Conservation (phyloP, 75 land plant species). For the Ceratopteris richardii region DNA sequence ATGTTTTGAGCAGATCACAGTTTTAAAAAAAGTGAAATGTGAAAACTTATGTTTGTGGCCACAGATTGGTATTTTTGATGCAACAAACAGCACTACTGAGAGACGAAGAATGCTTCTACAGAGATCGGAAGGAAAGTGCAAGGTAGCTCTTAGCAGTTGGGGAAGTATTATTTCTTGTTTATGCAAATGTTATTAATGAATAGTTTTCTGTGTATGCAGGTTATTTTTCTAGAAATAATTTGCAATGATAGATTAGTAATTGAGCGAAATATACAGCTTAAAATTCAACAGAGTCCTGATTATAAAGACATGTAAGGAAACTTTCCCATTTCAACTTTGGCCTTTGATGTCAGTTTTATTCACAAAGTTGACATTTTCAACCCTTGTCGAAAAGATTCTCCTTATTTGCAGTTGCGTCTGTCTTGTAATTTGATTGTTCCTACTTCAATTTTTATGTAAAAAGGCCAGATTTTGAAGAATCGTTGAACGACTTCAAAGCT, state of each 20-base stretch:
- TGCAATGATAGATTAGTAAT: constrained; percentile 85
- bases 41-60: not conserved
- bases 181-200: not conserved
- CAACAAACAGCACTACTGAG: constrained; percentile 85
- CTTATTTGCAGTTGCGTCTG: no score
- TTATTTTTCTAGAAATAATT: constrained; percentile 87
- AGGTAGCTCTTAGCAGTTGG: constrained; percentile 31
- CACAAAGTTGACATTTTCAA: no score
- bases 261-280: constrained; percentile 75
- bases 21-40: not conserved
- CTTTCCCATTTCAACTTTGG: not conserved
- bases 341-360: not conserved
- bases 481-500: constrained; percentile 70
- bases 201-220: constrained; percentile 30
- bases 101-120: constrained; percentile 90
- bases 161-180: not conserved
- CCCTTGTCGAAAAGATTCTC: no score
- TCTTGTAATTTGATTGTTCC: no score
- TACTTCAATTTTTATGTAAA: constrained; percentile 1
- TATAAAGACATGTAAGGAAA: constrained; percentile 79
- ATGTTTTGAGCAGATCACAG: not conserved
- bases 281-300: constrained; percentile 94
- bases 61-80: constrained; percentile 99
- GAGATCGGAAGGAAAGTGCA: constrained; percentile 98
- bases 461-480: constrained; percentile 92